Evolutionary conservation across 805 yeast genomes (phyloP).

Genomic region (Priceomyces medius): DNA sequence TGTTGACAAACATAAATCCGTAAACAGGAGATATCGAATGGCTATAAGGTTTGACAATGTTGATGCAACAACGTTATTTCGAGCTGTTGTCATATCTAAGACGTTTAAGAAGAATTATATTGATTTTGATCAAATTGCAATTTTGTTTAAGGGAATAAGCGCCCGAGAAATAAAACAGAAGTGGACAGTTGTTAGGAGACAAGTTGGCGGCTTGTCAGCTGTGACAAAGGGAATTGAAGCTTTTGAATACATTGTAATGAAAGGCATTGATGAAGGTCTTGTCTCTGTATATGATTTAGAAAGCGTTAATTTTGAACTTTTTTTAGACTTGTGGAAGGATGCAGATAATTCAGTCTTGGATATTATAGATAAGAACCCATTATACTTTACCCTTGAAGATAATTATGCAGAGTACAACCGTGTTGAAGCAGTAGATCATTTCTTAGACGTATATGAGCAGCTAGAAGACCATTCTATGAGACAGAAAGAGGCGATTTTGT

Average conservation of each 20-base stretch:
- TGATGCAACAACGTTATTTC: constrained; percentile 56
- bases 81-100: constrained; percentile 67
- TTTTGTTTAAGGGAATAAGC: constrained; percentile 41
- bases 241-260: constrained; percentile 67
- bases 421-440: constrained; percentile 9
- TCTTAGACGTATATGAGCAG: constrained; percentile 36
- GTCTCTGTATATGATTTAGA: constrained; percentile 51
- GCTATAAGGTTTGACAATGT: constrained; percentile 31
- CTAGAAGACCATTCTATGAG: constrained; percentile 63
- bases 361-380: constrained; percentile 31
- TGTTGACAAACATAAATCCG: constrained; percentile 3
- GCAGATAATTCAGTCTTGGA: constrained; percentile 39
- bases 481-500: constrained; percentile 60
- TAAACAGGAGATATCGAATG: constrained; percentile 13
- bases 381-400: constrained; percentile 42
- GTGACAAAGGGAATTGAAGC: constrained; percentile 60
- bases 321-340: constrained; percentile 66
- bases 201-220: constrained; percentile 43
- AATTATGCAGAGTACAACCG: constrained; percentile 46
- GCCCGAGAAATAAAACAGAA: constrained; percentile 52
- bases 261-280: constrained; percentile 55
- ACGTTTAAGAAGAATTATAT: constrained; percentile 56
- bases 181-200: constrained; percentile 69
- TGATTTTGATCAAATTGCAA: constrained; percentile 63
- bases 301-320: constrained; percentile 47